phyloP scores from a whole-genome alignment of 2,329 filamentous ascomycete genomes.

The Rosellinia necatrix region DNA sequence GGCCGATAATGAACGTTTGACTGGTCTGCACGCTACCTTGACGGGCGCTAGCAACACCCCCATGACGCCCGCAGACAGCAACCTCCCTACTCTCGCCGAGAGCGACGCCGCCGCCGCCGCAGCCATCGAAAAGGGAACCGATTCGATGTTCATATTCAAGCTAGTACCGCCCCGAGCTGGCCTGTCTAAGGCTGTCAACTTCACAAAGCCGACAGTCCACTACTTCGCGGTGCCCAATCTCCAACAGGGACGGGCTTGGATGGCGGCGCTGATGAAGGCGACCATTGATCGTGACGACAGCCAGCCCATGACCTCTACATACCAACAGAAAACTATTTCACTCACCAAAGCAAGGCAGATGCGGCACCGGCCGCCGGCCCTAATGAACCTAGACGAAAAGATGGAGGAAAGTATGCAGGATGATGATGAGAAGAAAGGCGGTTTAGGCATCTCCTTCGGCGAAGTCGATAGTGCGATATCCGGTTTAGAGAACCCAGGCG shows the following conservation, averaged over 20 bases:
- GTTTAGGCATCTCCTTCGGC: slow-evolving; percentile 46
- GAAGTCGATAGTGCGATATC: slow-evolving; percentile 47
- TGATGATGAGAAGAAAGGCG: slow-evolving; percentile 41
- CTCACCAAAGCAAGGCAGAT: slow-evolving; percentile 85
- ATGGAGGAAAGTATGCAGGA: slow-evolving; percentile 38
- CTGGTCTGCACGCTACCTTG: slow-evolving; percentile 87
- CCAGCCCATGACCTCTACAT: slow-evolving; percentile 82
- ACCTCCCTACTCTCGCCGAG: slow-evolving; percentile 51
- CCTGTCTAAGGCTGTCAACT: slow-evolving; percentile 88
- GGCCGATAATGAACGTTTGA: slow-evolving; percentile 87
- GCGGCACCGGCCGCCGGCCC: slow-evolving; percentile 85
- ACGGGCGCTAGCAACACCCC: slow-evolving; percentile 80
- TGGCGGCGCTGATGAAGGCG: slow-evolving; percentile 98
- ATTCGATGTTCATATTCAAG: slow-evolving; percentile 96
- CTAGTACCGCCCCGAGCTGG: slow-evolving; percentile 88
- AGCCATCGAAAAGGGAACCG: slow-evolving; percentile 54
- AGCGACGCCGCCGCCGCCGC: slow-evolving; percentile 45
- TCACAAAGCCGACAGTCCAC: slow-evolving; percentile 95
- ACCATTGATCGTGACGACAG: slow-evolving; percentile 92
- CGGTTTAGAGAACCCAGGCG: slow-evolving; percentile 44
- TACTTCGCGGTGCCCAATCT: slow-evolving; percentile 96
- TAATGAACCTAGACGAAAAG: slow-evolving; percentile 72
- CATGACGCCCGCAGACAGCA: slow-evolving; percentile 55
- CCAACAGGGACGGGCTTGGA: slow-evolving; percentile 89
- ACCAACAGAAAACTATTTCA: slow-evolving; percentile 96